Evolutionary conservation across 2,329 filamentous ascomycete genomes (phyloP).

Genomic region (Aspergillus aculeatus): DNA sequence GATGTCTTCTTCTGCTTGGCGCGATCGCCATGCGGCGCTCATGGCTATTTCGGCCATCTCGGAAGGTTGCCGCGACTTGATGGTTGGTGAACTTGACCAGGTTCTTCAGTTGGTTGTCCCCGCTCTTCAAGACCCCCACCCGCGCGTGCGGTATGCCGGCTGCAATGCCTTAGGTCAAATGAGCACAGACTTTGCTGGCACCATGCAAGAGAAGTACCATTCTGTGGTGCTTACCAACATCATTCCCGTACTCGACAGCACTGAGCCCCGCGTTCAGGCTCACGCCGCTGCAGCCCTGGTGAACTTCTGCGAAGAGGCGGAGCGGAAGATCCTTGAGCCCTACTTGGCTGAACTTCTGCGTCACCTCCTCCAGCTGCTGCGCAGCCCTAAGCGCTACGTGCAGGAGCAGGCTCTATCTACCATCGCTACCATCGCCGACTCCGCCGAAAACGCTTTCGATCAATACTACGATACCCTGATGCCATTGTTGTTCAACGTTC

Average conservation of each 20-base stretch:
- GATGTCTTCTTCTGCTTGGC: constrained; percentile 94
- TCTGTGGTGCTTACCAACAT: constrained; percentile 83
- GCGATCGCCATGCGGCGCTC: constrained; percentile 89
- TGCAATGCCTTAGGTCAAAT: constrained; percentile 99
- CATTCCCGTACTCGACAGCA: constrained; percentile 84
- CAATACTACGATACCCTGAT: constrained; percentile 96
- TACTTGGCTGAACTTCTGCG: constrained; percentile 86
- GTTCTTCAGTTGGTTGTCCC: constrained; percentile 94
- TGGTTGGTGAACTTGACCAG: constrained; percentile 91
- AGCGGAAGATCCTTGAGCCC: constrained; percentile 85
- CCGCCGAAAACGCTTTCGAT: constrained; percentile 88
- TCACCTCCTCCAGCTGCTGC: constrained; percentile 81
- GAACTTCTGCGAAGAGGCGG: constrained; percentile 98
- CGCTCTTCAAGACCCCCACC: constrained; percentile 82
- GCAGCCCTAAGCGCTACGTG: constrained; percentile 91
- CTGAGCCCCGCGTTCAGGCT: constrained; percentile 91
- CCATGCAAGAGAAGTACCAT: constrained; percentile 96
- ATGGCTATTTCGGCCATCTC: constrained; percentile 99
- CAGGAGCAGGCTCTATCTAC: constrained; percentile 97
- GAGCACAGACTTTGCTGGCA: constrained; percentile 98
- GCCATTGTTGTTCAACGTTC: constrained; percentile 86
- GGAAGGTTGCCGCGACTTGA: constrained; percentile 91
- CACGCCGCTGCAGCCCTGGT: constrained; percentile 97
- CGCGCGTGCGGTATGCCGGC: constrained; percentile 92
- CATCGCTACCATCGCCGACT: constrained; percentile 98